A percentile compares a stretch with the other conserved stretches of the same genome.
phyloP scores from a whole-genome alignment of 1,284 basidiomycete species.

The Moesziomyces sp. region DNA sequence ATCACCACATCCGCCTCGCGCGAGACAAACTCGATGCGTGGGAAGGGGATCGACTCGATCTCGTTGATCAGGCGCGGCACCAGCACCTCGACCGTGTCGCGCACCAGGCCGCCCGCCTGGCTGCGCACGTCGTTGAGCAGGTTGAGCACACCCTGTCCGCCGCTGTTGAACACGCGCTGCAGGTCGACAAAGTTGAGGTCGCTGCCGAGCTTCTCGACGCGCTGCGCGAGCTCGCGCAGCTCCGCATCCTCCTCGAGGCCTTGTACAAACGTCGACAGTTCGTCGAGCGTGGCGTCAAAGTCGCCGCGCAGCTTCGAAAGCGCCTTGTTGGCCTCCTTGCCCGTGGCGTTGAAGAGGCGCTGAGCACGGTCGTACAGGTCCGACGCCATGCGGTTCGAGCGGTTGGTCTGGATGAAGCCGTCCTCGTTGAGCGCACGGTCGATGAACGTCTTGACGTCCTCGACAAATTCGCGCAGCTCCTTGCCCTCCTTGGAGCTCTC shows the following conservation, averaged over 20 bases:
- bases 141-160: constrained; percentile 27
- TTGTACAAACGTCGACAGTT: constrained; percentile 41
- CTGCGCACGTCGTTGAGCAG: constrained; percentile 34
- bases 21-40: constrained; percentile 70
- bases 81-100: constrained; percentile 70
- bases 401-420: constrained; percentile 44
- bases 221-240: constrained; percentile 64
- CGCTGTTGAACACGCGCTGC: constrained; percentile 22
- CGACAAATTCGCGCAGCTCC: constrained; percentile 68
- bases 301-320: constrained; percentile 42
- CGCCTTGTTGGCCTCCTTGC: constrained; percentile 53
- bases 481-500: constrained; percentile 51
- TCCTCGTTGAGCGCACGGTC: constrained; percentile 50
- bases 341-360: constrained; percentile 40
- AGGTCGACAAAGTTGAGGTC: constrained; percentile 62
- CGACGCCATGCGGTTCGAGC: constrained; percentile 42
- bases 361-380: constrained; percentile 51
- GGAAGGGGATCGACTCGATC: constrained; percentile 70
- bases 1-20: constrained; percentile 70
- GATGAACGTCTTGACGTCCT: constrained; percentile 51
- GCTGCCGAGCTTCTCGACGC: constrained; percentile 68
- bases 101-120: constrained; percentile 66
- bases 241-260: constrained; percentile 48
- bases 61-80: constrained; percentile 69
- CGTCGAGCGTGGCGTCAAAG: constrained; percentile 35